Evolutionary conservation across 345 rosid genomes (phyloP).

Genomic region (Microcos paniculata): DNA sequence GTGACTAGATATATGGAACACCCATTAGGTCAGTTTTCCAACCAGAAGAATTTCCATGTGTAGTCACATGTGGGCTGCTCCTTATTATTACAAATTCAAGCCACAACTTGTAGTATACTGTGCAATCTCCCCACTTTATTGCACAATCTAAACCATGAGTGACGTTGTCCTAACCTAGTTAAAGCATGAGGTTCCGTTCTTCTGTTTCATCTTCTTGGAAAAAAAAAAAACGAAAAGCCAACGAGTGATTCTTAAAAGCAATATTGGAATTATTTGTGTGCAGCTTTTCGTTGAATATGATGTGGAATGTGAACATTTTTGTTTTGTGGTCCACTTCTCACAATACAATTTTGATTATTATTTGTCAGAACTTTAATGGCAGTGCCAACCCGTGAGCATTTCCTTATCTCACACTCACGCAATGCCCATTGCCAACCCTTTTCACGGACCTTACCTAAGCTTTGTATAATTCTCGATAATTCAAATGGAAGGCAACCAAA

Average conservation of each 20-base stretch:
- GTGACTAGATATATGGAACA: neutral
- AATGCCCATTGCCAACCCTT: neutral
- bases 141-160: too few relatives aligned
- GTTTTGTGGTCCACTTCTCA: neutral
- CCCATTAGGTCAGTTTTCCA: neutral
- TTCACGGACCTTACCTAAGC: neutral
- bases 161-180: too few relatives aligned
- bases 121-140: too few relatives aligned
- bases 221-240: too few relatives aligned
- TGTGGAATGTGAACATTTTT: neutral
- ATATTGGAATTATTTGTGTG: neutral
- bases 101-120: too few relatives aligned
- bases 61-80: neutral
- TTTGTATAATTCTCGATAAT: neutral
- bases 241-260: too few relatives aligned
- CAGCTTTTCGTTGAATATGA: neutral
- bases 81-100: neutral
- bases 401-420: neutral
- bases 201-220: too few relatives aligned
- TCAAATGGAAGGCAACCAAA: neutral
- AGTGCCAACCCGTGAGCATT: slow-evolving; percentile 8
- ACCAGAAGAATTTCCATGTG: neutral
- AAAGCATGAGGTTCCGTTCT: too few relatives aligned
- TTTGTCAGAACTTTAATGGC: neutral
- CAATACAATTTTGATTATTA: neutral